phyloP scores from a whole-genome alignment of 2,329 filamentous ascomycete species.

The Colletotrichum coccodes region DNA sequence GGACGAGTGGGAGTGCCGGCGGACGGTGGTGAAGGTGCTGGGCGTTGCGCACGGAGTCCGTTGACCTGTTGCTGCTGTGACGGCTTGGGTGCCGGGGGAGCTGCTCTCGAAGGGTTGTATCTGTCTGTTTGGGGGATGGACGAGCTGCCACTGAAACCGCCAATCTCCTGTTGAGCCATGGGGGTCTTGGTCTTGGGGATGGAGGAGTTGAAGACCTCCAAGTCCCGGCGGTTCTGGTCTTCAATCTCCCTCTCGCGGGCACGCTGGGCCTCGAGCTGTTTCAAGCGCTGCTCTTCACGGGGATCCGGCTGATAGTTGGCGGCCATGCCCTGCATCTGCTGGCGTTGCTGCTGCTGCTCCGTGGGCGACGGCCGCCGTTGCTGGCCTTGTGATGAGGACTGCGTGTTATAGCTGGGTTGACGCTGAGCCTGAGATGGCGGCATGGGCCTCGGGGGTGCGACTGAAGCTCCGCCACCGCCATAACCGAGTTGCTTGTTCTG shows the following conservation, averaged over 20 bases:
- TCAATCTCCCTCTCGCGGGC: slow-evolving; percentile 66
- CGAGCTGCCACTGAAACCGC: slow-evolving; percentile 69
- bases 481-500: slow-evolving; percentile 73
- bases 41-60: slow-evolving; percentile 76
- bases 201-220: slow-evolving; percentile 90
- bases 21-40: slow-evolving; percentile 77
- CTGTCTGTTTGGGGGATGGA: slow-evolving; percentile 64
- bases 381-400: slow-evolving; percentile 47
- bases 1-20: slow-evolving; percentile 54
- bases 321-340: slow-evolving; percentile 68
- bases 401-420: slow-evolving; percentile 52
- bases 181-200: slow-evolving; percentile 84
- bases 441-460: slow-evolving; percentile 76
- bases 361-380: slow-evolving; percentile 56
- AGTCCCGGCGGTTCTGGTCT: slow-evolving; percentile 77
- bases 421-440: slow-evolving; percentile 59
- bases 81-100: slow-evolving; percentile 80
- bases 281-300: slow-evolving; percentile 69
- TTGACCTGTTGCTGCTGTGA: slow-evolving; percentile 64
- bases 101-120: slow-evolving; percentile 87
- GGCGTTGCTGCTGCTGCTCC: slow-evolving; percentile 61
- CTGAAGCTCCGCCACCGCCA: slow-evolving; percentile 62
- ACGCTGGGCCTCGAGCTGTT: slow-evolving; percentile 69
- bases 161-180: slow-evolving; percentile 89
- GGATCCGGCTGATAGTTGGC: slow-evolving; percentile 63